A percentile compares a stretch with the other conserved stretches of the same genome.
These are phyloP conservation scores for Otatea glauca DNA, from an alignment of 176 grass and related monocot genomes.

Conservation along the genomic window DNA sequence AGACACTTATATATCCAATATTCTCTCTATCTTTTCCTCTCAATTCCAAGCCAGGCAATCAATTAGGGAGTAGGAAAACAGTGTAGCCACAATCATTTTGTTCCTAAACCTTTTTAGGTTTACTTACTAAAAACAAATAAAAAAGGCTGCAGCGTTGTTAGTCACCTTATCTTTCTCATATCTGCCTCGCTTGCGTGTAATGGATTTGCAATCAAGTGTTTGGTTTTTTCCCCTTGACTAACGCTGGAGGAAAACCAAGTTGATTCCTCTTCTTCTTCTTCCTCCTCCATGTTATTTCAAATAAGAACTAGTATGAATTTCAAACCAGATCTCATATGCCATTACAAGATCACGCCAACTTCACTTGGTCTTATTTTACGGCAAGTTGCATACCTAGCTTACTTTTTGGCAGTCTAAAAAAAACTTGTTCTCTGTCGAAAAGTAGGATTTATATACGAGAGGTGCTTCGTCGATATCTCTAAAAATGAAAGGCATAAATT, in stretches of 20 bases:
- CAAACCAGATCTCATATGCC: not conserved
- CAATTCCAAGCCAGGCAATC: not conserved
- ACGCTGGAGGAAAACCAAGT: not conserved
- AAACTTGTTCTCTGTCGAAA: not conserved
- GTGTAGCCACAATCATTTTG: constrained; percentile 41
- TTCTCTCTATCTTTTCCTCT: not conserved
- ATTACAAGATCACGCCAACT: not conserved
- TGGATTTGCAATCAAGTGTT: not conserved
- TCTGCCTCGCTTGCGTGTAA: not conserved
- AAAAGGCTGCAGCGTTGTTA: not conserved
- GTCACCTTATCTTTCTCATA: constrained; percentile 11
- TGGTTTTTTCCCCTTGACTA: not conserved
- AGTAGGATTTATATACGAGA: not conserved
- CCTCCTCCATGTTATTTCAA: not conserved
- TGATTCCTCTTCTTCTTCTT: not conserved
- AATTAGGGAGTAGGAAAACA: constrained; percentile 13
- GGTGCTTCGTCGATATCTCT: not conserved
- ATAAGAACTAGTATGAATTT: not conserved
- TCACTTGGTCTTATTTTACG: not conserved
- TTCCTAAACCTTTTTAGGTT: not conserved
- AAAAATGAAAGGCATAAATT: not conserved
- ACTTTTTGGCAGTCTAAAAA: not conserved
- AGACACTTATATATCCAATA: constrained; percentile 42
- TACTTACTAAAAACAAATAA: constrained; percentile 11
- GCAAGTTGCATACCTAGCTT: not conserved